phyloP scores from a whole-genome alignment of 2,329 filamentous ascomycete genomes.

The Geoglossum cookeanum region DNA sequence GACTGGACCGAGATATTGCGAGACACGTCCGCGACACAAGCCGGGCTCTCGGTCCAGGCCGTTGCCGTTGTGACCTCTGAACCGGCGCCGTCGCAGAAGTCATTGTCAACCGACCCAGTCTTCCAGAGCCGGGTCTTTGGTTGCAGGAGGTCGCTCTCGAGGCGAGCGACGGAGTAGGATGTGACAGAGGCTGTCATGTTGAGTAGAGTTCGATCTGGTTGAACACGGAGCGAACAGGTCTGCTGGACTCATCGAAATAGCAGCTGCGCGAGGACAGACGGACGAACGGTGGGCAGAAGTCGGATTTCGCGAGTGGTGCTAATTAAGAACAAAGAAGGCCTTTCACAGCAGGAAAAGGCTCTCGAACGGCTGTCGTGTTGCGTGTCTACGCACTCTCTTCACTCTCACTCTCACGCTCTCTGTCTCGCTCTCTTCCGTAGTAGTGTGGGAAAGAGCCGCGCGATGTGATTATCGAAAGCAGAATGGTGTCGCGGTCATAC shows the following conservation, averaged over 20 bases:
- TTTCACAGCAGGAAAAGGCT: neutral
- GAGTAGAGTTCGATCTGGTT: neutral
- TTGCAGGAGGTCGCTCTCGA: neutral
- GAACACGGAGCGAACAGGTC: neutral
- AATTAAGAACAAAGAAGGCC: neutral
- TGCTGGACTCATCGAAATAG: neutral
- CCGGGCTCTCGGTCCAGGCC: neutral
- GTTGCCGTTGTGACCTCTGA: neutral
- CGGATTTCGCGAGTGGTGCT: neutral
- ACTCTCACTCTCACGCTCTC: neutral
- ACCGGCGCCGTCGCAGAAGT: neutral
- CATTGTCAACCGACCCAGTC: constrained; percentile 2
- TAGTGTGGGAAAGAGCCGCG: neutral
- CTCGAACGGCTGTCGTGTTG: no score
- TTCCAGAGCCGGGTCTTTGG: neutral
- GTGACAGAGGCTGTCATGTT: neutral
- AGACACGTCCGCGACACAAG: neutral
- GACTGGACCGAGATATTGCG: neutral
- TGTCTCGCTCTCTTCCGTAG: neutral
- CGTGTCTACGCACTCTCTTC: neutral
- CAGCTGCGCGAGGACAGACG: neutral
- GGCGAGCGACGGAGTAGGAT: neutral
- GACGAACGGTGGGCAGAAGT: neutral
- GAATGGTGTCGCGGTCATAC: neutral
- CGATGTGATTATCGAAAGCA: neutral